These are phyloP conservation scores for Pestalotiopsis sp. DNA, from an alignment of 2,329 filamentous ascomycete species.

Conservation along the genomic window DNA sequence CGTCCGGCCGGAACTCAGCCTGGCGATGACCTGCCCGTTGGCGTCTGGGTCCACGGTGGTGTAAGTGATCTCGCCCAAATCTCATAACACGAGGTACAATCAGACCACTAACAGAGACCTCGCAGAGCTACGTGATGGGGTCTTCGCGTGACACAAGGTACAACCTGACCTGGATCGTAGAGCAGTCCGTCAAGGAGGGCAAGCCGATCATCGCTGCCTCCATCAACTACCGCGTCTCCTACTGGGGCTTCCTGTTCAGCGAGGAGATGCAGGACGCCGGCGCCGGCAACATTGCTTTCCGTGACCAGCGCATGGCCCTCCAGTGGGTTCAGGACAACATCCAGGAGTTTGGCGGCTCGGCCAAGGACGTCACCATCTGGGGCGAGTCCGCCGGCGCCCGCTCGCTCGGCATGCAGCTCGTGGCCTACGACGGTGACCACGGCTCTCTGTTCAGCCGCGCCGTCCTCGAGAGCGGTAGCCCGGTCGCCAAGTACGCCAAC, in stretches of 20 bases:
- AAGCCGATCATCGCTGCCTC: constrained; percentile 52
- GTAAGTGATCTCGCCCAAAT: constrained; percentile 13
- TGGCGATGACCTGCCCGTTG: constrained; percentile 52
- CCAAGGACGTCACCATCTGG: constrained; percentile 50
- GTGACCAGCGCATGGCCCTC: constrained; percentile 51
- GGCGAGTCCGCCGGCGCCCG: constrained; percentile 56
- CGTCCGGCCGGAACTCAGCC: constrained; percentile 46
- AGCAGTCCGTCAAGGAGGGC: constrained; percentile 43
- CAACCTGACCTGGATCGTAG: constrained; percentile 44
- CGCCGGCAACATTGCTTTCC: constrained; percentile 51
- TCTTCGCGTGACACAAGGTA: constrained; percentile 49
- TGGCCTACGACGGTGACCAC: constrained; percentile 54
- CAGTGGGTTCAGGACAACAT: constrained; percentile 55
- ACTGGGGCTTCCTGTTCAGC: constrained; percentile 54
- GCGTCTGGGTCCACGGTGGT: constrained; percentile 60
- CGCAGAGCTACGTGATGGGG: constrained; percentile 24
- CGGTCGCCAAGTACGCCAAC: constrained; percentile 24
- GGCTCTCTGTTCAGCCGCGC: constrained; percentile 55
- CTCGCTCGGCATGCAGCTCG: constrained; percentile 50
- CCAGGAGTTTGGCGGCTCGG: constrained; percentile 48
- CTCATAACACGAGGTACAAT: not conserved
- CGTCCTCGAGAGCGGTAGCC: constrained; percentile 50
- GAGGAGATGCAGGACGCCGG: constrained; percentile 42
- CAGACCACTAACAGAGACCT: not conserved
- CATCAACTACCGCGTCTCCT: constrained; percentile 52